These are phyloP conservation scores for Plasmodium blacklocki DNA, from an alignment of 169 alveolate species.

Conservation along the genomic window DNA sequence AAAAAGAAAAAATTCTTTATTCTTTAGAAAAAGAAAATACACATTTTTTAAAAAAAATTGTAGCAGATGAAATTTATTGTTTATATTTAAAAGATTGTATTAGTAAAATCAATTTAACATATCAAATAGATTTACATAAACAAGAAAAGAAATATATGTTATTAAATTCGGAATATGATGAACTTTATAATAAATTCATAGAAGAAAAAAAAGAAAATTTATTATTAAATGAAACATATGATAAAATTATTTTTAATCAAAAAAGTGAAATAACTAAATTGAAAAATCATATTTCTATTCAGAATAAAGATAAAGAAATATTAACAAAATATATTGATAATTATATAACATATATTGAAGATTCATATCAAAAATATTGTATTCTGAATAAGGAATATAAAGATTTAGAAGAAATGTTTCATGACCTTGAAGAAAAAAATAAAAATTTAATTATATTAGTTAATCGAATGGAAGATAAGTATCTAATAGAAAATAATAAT, in stretches of 20 bases:
- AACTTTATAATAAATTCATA: constrained; percentile 52
- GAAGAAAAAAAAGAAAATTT: constrained; percentile 66
- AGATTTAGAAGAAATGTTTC: constrained; percentile 58
- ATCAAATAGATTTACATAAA: constrained; percentile 74
- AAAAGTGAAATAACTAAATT: constrained; percentile 67
- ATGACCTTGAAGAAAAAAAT: constrained; percentile 67
- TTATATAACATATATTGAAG: constrained; percentile 70
- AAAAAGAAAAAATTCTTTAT: constrained; percentile 52
- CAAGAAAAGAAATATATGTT: constrained; percentile 74
- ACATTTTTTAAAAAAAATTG: constrained; percentile 72
- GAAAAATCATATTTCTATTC: constrained; percentile 56
- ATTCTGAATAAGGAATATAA: constrained; percentile 48
- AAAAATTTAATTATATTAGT: constrained; percentile 39
- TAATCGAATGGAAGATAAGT: constrained; percentile 23
- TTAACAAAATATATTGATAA: constrained; percentile 72
- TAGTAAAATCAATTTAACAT: constrained; percentile 73
- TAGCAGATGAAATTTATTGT: constrained; percentile 72
- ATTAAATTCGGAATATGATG: constrained; percentile 68
- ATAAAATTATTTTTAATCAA: constrained; percentile 65
- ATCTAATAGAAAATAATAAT: background rate
- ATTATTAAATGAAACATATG: constrained; percentile 67
- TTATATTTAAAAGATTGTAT: constrained; percentile 72
- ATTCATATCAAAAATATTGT: constrained; percentile 70
- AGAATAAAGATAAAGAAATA: constrained; percentile 71
- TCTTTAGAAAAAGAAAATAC: constrained; percentile 72